Evolutionary conservation across 73 alveolate genomes (phyloP).

Genomic region (Blepharisma stoltei): DNA sequence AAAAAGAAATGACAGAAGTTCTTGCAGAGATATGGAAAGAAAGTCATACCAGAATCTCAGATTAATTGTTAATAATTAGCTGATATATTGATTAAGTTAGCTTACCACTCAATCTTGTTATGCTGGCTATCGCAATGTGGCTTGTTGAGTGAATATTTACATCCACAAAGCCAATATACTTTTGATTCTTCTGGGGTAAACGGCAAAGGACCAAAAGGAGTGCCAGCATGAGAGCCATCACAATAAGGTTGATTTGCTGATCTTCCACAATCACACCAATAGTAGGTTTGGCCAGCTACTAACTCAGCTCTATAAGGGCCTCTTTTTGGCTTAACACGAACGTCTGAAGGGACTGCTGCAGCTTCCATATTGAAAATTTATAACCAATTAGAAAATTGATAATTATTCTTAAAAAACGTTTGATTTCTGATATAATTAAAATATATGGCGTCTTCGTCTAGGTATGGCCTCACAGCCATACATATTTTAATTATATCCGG

Average conservation of each 20-base stretch:
- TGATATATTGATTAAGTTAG: neutral
- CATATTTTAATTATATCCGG: no score
- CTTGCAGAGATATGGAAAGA: no score
- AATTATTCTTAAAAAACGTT: no score
- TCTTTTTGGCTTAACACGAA: slow-evolving; percentile 19
- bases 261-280: slow-evolving; percentile 35
- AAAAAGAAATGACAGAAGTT: no score
- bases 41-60: no score
- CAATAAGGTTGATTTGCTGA: slow-evolving; percentile 35
- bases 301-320: slow-evolving; percentile 30
- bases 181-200: slow-evolving; percentile 21
- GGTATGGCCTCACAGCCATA: no score
- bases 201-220: slow-evolving; percentile 26
- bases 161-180: slow-evolving; percentile 30
- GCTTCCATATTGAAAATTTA: no score
- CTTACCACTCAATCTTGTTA: slow-evolving; percentile 27
- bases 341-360: slow-evolving; percentile 9
- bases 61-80: neutral
- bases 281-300: slow-evolving; percentile 33
- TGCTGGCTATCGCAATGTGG: slow-evolving; percentile 33
- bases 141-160: slow-evolving; percentile 16
- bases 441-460: no score
- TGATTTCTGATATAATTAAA: no score
- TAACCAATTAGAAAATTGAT: no score
- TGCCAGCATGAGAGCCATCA: slow-evolving; percentile 36